These are phyloP conservation scores for Babesia ovis DNA, from an alignment of 169 alveolate species.

Conservation along the genomic window DNA sequence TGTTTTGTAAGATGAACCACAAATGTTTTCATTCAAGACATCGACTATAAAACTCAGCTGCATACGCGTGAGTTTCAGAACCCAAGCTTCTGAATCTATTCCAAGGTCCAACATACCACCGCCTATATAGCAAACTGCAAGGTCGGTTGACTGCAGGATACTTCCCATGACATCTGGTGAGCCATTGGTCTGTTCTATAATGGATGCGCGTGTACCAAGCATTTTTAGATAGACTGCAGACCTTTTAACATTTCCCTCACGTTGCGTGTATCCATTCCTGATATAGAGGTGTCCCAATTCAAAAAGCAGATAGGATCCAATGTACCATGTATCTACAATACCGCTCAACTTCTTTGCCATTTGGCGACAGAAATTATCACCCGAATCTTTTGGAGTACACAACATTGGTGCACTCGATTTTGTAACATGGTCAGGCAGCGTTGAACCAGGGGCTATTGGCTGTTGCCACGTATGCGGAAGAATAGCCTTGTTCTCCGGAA, in stretches of 20 bases:
- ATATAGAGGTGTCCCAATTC: constrained; percentile 72
- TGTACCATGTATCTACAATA: constrained; percentile 62
- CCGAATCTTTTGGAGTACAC: constrained; percentile 1
- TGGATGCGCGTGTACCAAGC: constrained; percentile 62
- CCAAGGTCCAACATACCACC: constrained; percentile 64
- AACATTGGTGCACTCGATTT: not conserved
- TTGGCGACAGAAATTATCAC: constrained; percentile 10
- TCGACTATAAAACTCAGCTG: constrained; percentile 53
- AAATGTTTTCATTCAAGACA: constrained; percentile 59
- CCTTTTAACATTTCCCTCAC: constrained; percentile 21
- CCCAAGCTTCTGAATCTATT: constrained; percentile 59
- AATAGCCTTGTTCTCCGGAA: constrained; percentile 72
- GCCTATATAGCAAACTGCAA: constrained; percentile 59
- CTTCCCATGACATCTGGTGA: constrained; percentile 39
- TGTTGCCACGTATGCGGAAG: constrained; percentile 27
- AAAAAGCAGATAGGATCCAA: constrained; percentile 67
- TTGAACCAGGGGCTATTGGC: constrained; percentile 10
- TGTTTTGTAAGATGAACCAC: constrained; percentile 41
- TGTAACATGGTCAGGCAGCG: constrained; percentile 5
- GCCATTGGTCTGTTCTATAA: constrained; percentile 55
- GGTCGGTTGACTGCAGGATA: constrained; percentile 58
- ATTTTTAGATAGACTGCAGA: constrained; percentile 56
- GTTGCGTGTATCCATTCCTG: constrained; percentile 67
- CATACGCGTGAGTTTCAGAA: constrained; percentile 47
- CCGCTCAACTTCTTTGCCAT: constrained; percentile 22